Evolutionary conservation across 441 rosid species (phyloP).

Genomic region (Macaranga tanarius): DNA sequence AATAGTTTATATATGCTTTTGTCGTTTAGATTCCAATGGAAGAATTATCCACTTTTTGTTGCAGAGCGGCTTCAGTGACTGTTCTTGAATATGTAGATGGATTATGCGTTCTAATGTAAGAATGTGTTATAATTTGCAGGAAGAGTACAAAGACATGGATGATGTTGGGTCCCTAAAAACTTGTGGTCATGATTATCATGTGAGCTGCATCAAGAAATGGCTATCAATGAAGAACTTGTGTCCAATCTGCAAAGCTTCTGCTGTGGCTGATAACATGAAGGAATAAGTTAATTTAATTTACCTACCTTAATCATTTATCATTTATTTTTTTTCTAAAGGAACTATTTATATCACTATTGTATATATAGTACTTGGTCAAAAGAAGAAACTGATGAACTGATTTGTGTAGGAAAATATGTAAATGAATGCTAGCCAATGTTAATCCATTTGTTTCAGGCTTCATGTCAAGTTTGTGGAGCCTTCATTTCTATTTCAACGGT

Average conservation of each 20-base stretch:
- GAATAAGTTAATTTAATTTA: slow-evolving; percentile 17
- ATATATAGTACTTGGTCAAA: slow-evolving; percentile 15
- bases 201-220: slow-evolving; percentile 80
- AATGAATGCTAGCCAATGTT: slow-evolving; percentile 12
- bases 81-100: neutral
- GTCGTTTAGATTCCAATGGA: neutral
- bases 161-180: slow-evolving; percentile 50
- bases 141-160: slow-evolving; percentile 68
- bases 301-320: neutral
- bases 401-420: slow-evolving; percentile 21
- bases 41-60: neutral
- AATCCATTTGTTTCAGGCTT: slow-evolving; percentile 32
- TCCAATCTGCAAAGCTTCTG: slow-evolving; percentile 84
- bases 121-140: slow-evolving; percentile 38
- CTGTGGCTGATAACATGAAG: slow-evolving; percentile 37
- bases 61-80: no score
- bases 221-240: slow-evolving; percentile 78
- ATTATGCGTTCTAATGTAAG: neutral
- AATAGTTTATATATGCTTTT: neutral
- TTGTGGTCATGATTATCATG: slow-evolving; percentile 83
- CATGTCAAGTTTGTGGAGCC: slow-evolving; percentile 23
- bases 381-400: slow-evolving; percentile 10
- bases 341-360: slow-evolving; percentile 26
- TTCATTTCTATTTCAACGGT: slow-evolving; percentile 2
- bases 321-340: neutral